Evolutionary conservation across 75 land plant genomes (phyloP), one percentile per base, ranked within the genome.

Genomic region (Selaginella moellendorffii): DNA sequence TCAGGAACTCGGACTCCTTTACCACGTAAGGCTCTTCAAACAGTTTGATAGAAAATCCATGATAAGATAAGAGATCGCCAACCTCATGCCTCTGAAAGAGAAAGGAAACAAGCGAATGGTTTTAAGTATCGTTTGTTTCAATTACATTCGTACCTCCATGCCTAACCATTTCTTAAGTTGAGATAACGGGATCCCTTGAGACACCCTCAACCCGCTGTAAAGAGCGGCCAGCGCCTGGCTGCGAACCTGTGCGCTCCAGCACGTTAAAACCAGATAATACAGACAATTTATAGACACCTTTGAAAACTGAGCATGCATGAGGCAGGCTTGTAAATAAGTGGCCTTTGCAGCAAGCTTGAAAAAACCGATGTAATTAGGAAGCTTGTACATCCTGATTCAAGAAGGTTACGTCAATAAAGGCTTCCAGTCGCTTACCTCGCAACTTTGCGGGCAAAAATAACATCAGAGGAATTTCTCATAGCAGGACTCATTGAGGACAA

Each of bases 281-380:
- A 19, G 59, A 56, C 5, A 56, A 56, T 8, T 19, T 8, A 8
- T 56, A 5, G n/a, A 2, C 5, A 93, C 98, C 96, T 93, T 93
- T 1, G 90, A 53, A 79, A 93, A 93, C 62, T 93, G 98, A 62
- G 98, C 96, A 83, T 93, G 98, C 98, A 93, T 93, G 69, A 93
- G 71, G 68, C 98, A 93, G 27, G 96, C 90, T 79, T 93, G 98
- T 58, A 93, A 79, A 51, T 93, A 93, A 21, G 81, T 81, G 54
- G 96, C 87, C 68, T 75, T 84, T 63, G 80, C 81, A 18, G 83
- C 90, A 63, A 85, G 79, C 30, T 90, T 77, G 64, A 93, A 93
- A 72, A 93, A 93, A n/a, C 87, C 78, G 60, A 93, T 73, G 69
- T 76, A 93, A 54, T 93, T 89, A 52, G 93, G 76, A 17, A 76